A percentile compares a stretch with the other conserved stretches of the same genome.
These are phyloP conservation scores for Amphichorda felina DNA, from an alignment of 2,329 filamentous ascomycete species.

Conservation along the genomic window DNA sequence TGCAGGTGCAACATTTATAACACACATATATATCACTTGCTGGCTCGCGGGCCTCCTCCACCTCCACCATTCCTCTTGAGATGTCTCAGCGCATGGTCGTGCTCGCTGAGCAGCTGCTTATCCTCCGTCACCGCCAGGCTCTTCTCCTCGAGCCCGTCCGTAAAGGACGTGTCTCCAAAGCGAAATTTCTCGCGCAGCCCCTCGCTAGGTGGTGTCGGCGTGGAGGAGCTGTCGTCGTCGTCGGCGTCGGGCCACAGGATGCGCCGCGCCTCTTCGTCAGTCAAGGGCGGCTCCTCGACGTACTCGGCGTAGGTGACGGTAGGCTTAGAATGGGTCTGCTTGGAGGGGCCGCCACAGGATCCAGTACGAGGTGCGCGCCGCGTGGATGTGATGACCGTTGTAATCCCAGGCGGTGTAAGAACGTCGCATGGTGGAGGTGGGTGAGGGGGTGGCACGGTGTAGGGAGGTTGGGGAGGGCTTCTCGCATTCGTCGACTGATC, in stretches of 20 bases:
- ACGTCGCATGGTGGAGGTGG: conserved; percentile 1
- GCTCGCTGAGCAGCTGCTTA: conserved; percentile 15
- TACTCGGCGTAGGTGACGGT: conserved; percentile 6
- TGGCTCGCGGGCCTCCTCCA: too few relatives aligned
- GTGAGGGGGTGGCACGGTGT: conserved; percentile 2
- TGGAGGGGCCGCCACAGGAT: neutral
- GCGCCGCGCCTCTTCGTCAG: conserved; percentile 23
- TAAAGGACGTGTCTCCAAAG: conserved; percentile 19
- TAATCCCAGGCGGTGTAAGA: neutral
- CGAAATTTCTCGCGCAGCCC: conserved; percentile 27
- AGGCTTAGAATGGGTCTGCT: conserved; percentile 1
- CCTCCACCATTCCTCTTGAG: too few relatives aligned
- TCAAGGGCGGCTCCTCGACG: conserved; percentile 19
- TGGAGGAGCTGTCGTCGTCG: conserved; percentile 7
- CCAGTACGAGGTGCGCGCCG: too few relatives aligned
- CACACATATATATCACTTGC: too few relatives aligned
- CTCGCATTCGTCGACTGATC: conserved; percentile 4
- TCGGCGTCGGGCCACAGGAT: conserved; percentile 25
- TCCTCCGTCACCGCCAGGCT: conserved; percentile 21
- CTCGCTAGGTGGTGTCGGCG: conserved; percentile 4
- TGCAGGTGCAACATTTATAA: too few relatives aligned
- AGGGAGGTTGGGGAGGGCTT: neutral
- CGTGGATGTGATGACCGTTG: too few relatives aligned
- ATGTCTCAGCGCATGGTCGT: neutral
- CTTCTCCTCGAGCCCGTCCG: conserved; percentile 23